A percentile compares a stretch with the other conserved stretches of the same genome.
Conservation (phyloP, 495 filamentous ascomycete species). For the Aspergillus ellipticus region DNA sequence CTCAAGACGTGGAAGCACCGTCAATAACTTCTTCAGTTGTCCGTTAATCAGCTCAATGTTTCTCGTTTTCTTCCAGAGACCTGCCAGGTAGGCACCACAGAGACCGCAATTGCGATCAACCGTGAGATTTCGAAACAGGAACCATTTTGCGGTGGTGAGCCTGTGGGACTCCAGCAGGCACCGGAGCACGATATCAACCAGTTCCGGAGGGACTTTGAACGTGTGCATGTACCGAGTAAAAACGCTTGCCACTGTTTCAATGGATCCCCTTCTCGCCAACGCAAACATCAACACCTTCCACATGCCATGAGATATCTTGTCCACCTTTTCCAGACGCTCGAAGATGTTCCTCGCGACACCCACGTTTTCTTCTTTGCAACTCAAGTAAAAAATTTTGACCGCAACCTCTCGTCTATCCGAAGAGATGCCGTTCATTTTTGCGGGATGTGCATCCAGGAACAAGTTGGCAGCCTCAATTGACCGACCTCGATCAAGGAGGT, state of each 20-base stretch:
- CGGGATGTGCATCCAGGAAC: conserved; percentile 29
- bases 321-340: conserved; percentile 33
- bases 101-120: conserved; percentile 35
- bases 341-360: conserved; percentile 40
- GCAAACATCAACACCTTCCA: conserved; percentile 40
- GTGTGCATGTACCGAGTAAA: conserved; percentile 28
- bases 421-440: conserved; percentile 20
- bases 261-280: conserved; percentile 36
- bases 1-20: conserved; percentile 20
- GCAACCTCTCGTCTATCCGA: conserved; percentile 29
- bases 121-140: conserved; percentile 30
- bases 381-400: conserved; percentile 30
- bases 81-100: conserved; percentile 38
- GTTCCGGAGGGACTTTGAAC: conserved; percentile 25
- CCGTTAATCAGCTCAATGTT: conserved; percentile 35
- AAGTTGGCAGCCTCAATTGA: conserved; percentile 41
- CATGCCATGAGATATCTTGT: conserved; percentile 29
- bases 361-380: conserved; percentile 38
- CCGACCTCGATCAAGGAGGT: conserved; percentile 17
- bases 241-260: conserved; percentile 37
- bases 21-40: conserved; percentile 31
- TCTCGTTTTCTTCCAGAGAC: conserved; percentile 42
- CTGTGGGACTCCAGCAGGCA: conserved; percentile 40
- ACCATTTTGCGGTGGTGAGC: conserved; percentile 31
- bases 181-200: conserved; percentile 40